Base-by-base conservation (phyloP, 345 rosid genomes). In the Populus tremula region DNA sequence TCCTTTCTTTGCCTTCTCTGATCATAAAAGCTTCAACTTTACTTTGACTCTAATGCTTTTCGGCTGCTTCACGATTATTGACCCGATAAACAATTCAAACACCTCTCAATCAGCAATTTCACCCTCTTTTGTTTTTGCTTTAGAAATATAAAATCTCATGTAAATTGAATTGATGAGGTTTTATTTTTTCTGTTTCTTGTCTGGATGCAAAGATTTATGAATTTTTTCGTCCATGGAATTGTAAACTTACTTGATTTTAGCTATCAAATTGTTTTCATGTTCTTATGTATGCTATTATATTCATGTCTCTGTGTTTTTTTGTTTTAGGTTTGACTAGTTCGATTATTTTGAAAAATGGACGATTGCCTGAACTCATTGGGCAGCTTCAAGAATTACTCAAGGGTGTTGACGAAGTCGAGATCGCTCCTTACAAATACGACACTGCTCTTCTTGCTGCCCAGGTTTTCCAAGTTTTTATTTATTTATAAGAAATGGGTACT, bases 331-430 rank as follows among this genome's bases (percentile, higher is more conserved):
- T 91, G 67, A 89, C 94, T 67, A 88, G 97, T 76, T 91, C 97
- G 3, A 85, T 94, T 67, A 77, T 94, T 61, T 76, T 94, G 78
- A 88, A 87, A 84, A 91, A 91, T 77, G 97, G 93, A 77, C 84
- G 85, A 69, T 80, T 95, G 73, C 89, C 98, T 66, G 99, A 95
- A 71, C 79, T 95, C 31, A 86, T 93, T 75, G 84, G 85, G 9
- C 96, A 93, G 92, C 96, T 93, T 83, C 91, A 91, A 66, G 91
- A 95, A 35, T 81, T 95, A 77, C 93, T 95, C 43, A 84, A 88
- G 74, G 94, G 94, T 1, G 94, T 89, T 11, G 86, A 89, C 84
- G 90, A 88, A 70, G 87, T 82, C 53, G 87, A 88, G 76, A 81
- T 87, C 76, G 80, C 86, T 9, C 82, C 91, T 47, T 87, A 84